phyloP scores from a whole-genome alignment of 1,139 yeast genomes.

The Trichomonascaceae sp. region DNA sequence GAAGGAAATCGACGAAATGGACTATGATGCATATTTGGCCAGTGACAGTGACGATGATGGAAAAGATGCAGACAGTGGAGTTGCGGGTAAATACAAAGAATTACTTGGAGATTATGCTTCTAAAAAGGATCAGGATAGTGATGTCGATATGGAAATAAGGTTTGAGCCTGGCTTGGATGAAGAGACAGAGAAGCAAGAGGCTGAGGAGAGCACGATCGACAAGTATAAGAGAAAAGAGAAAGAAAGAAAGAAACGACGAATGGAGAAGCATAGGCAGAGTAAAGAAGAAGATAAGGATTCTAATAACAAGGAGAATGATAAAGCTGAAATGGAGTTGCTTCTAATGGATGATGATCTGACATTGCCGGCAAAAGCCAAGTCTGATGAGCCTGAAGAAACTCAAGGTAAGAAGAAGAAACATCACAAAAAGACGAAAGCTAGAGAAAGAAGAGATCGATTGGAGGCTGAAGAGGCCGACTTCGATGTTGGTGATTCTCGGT shows the following conservation, averaged over 20 bases:
- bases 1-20: conserved; percentile 93
- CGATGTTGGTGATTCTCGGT: conserved; percentile 79
- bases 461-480: conserved; percentile 47
- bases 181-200: conserved; percentile 34
- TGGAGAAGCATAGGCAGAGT: conserved; percentile 60
- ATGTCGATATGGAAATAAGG: conserved; percentile 89
- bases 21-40: conserved; percentile 90
- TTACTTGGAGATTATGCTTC: conserved; percentile 46
- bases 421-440: conserved; percentile 54
- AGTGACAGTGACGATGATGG: conserved; percentile 67
- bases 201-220: conserved; percentile 73
- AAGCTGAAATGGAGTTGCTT: conserved; percentile 68
- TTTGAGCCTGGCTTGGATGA: conserved; percentile 82
- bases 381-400: conserved; percentile 7
- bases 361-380: background rate
- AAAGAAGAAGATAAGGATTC: conserved; percentile 41
- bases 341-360: conserved; percentile 57
- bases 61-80: conserved; percentile 38
- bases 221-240: conserved; percentile 83
- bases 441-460: conserved; percentile 56
- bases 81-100: conserved; percentile 59
- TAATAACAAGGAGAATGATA: conserved; percentile 37
- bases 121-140: conserved; percentile 34
- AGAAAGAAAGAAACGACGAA: conserved; percentile 81
- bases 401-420: conserved; percentile 49